A percentile compares a stretch with the other conserved stretches of the same genome.
Conservation (phyloP, 2,329 filamentous ascomycete species). For the Arthrobotrys megalospora region DNA sequence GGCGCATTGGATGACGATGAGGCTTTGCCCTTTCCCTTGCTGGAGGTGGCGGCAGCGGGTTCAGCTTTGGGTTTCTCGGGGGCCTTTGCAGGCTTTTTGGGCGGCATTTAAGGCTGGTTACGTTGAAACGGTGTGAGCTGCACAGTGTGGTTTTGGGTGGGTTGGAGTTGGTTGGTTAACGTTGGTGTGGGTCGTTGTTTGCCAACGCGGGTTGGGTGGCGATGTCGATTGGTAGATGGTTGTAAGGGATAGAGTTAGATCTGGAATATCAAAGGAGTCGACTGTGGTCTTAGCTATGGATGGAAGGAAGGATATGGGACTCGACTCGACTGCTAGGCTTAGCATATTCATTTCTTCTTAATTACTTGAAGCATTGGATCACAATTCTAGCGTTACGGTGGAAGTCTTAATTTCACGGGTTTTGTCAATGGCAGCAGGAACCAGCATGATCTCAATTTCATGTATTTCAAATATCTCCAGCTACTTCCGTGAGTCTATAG, state of each 20-base stretch:
- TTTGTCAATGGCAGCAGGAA: no score
- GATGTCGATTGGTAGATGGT: background rate
- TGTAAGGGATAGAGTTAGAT: background rate
- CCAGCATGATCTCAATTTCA: no score
- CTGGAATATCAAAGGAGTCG: no score
- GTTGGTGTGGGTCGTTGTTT: background rate
- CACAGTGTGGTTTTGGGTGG: background rate
- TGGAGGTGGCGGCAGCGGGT: slow-evolving; percentile 22
- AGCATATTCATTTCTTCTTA: no score
- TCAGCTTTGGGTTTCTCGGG: slow-evolving; percentile 49
- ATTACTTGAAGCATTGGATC: no score
- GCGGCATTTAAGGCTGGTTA: slow-evolving; percentile 37
- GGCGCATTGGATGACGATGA: slow-evolving; percentile 19
- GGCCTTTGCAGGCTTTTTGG: slow-evolving; percentile 56
- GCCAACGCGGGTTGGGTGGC: background rate
- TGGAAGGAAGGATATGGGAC: no score
- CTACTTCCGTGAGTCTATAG: background rate
- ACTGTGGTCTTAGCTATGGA: no score
- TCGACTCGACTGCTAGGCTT: no score
- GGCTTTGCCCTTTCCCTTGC: slow-evolving; percentile 46
- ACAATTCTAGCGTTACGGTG: no score
- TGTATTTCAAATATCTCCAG: no score
- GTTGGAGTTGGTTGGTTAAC: background rate
- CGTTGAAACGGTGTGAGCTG: background rate
- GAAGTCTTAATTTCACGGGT: no score